Evolutionary conservation across 192 early-diverging fungal species (phyloP).

Genomic region (Coemansia pectinata): DNA sequence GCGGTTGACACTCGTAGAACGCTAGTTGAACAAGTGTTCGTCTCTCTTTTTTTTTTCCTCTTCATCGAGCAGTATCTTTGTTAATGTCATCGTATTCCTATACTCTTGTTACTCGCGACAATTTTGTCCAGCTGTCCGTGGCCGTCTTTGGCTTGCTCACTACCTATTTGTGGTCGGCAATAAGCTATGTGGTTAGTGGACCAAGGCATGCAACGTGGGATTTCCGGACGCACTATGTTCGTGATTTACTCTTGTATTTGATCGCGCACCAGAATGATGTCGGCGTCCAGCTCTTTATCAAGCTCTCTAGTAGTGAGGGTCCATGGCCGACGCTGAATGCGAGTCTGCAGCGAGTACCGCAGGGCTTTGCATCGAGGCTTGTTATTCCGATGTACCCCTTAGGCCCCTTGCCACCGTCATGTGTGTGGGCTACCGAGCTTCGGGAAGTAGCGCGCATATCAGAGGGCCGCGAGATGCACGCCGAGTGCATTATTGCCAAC

Average conservation of each 20-base stretch:
- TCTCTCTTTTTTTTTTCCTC: background rate
- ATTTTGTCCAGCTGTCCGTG: background rate
- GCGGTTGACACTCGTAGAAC: too few species aligned
- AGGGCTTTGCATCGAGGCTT: background rate
- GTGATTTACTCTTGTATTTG: conserved; percentile 30
- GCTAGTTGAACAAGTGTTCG: background rate
- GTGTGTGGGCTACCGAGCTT: conserved; percentile 14
- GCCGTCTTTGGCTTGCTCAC: background rate
- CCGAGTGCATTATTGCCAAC: conserved; percentile 5
- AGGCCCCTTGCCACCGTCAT: background rate
- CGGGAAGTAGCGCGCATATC: background rate
- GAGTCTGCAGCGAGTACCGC: background rate
- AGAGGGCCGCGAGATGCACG: background rate
- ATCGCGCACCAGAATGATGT: background rate
- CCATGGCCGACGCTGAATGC: background rate
- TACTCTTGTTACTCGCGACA: background rate
- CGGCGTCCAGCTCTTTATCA: background rate
- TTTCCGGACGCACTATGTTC: conserved; percentile 16
- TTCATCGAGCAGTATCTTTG: too few species aligned
- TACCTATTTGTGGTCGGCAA: background rate
- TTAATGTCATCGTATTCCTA: background rate
- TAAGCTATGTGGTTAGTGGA: conserved; percentile 8
- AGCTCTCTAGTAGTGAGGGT: background rate
- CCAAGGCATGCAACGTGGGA: conserved; percentile 17
- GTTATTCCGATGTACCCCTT: background rate